phyloP scores from a whole-genome alignment of 2,329 filamentous ascomycete species.

The Claviceps monticola region DNA sequence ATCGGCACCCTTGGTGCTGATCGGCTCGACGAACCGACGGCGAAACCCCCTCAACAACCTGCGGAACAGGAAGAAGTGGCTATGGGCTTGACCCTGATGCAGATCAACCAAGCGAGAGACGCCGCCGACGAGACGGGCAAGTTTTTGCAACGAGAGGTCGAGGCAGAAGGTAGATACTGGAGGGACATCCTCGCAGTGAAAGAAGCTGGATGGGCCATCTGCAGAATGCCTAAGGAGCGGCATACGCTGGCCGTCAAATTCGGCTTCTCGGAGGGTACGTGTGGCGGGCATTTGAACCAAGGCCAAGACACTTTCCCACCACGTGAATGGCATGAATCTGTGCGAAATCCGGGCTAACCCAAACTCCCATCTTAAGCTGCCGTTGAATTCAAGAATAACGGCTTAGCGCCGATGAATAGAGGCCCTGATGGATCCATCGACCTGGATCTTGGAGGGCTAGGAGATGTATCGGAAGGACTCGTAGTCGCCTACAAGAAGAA shows the following conservation, averaged over 20 bases:
- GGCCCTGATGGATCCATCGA: constrained; percentile 60
- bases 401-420: constrained; percentile 68
- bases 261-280: constrained; percentile 64
- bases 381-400: constrained; percentile 48
- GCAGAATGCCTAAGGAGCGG: constrained; percentile 57
- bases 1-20: constrained; percentile 62
- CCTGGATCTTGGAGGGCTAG: constrained; percentile 49
- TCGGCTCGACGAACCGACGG: constrained; percentile 45
- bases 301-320: not conserved
- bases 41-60: constrained; percentile 35
- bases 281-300: no score
- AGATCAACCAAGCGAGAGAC: constrained; percentile 60
- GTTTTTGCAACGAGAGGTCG: constrained; percentile 62
- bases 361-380: constrained; percentile 25
- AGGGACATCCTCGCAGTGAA: constrained; percentile 69
- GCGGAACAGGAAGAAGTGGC: constrained; percentile 43
- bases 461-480: constrained; percentile 43
- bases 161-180: constrained; percentile 79
- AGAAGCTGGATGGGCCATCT: constrained; percentile 76
- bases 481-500: constrained; percentile 51
- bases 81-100: constrained; percentile 65
- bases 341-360: not conserved
- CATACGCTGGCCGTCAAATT: constrained; percentile 75
- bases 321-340: not conserved
- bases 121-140: constrained; percentile 58